Evolutionary conservation across 139 green algal species (phyloP).

Genomic region (Chloropicon primus): DNA sequence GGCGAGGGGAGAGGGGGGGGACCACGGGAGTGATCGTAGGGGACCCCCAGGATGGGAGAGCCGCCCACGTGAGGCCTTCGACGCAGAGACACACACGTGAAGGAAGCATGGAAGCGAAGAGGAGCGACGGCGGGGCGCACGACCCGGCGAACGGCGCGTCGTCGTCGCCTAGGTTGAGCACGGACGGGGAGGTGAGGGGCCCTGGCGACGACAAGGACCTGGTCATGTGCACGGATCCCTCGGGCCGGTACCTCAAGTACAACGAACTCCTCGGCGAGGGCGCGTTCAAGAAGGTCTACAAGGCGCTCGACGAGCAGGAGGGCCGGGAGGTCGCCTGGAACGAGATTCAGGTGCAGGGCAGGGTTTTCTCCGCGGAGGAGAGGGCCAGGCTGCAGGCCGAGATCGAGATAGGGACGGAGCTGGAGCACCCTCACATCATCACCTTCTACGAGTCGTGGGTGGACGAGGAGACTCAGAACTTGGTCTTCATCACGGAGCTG

Average conservation of each 20-base stretch:
- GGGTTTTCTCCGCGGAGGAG: not conserved
- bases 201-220: not conserved
- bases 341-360: not conserved
- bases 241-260: not conserved
- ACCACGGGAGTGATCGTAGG: too few species aligned
- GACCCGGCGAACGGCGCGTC: too few species aligned
- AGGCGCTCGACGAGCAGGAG: not conserved
- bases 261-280: not conserved
- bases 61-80: too few species aligned
- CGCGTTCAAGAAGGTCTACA: not conserved
- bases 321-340: not conserved
- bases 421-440: not conserved
- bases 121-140: too few species aligned
- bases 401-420: not conserved
- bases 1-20: too few species aligned
- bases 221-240: not conserved
- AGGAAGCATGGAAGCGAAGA: too few species aligned
- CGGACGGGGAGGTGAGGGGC: not conserved
- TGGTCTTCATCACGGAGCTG: not conserved
- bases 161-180: not conserved
- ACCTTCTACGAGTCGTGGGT: not conserved
- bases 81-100: too few species aligned
- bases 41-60: too few species aligned
- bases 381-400: not conserved
- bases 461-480: not conserved